Percentiles rank a stretch among this genome's conserved stretches.
phyloP scores from a whole-genome alignment of 2,329 filamentous ascomycete genomes.

The Sporothrix pseudoabietina region DNA sequence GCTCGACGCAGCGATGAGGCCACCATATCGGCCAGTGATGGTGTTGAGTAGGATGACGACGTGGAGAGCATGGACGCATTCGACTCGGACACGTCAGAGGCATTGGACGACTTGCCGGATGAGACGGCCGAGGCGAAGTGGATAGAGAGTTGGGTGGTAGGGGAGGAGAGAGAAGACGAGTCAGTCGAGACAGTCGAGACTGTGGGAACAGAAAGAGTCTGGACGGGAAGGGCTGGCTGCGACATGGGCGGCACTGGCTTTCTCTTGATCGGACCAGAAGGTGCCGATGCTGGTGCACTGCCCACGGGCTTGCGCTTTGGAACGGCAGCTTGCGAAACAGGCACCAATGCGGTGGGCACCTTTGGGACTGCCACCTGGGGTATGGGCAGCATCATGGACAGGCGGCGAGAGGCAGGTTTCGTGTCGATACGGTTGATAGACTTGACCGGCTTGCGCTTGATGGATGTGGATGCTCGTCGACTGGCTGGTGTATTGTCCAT shows the following conservation, averaged over 20 bases:
- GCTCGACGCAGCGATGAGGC: neutral
- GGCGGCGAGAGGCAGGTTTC: neutral
- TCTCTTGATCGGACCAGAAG: slow-evolving; percentile 20
- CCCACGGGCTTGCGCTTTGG: slow-evolving; percentile 1
- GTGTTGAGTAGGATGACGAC: neutral
- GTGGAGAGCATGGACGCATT: neutral
- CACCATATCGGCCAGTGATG: slow-evolving; percentile 21
- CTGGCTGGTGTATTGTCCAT: slow-evolving; percentile 17
- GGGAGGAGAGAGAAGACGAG: neutral
- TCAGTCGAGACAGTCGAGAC: neutral
- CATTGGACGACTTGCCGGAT: slow-evolving; percentile 19
- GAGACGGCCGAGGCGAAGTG: neutral
- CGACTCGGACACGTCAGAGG: slow-evolving; percentile 5
- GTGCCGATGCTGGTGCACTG: neutral
- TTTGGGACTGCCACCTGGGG: slow-evolving; percentile 1
- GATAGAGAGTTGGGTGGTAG: neutral
- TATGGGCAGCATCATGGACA: slow-evolving; percentile 20
- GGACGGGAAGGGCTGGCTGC: neutral
- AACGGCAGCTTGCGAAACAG: neutral
- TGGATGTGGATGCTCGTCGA: neutral
- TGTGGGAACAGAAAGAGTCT: neutral
- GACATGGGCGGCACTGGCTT: slow-evolving; percentile 24
- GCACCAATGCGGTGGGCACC: neutral
- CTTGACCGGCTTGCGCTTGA: slow-evolving; percentile 21
- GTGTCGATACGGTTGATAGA: neutral